These are phyloP conservation scores for Smallanthus sonchifolius DNA, from an alignment of 129 eudicot species.

Conservation along the genomic window DNA sequence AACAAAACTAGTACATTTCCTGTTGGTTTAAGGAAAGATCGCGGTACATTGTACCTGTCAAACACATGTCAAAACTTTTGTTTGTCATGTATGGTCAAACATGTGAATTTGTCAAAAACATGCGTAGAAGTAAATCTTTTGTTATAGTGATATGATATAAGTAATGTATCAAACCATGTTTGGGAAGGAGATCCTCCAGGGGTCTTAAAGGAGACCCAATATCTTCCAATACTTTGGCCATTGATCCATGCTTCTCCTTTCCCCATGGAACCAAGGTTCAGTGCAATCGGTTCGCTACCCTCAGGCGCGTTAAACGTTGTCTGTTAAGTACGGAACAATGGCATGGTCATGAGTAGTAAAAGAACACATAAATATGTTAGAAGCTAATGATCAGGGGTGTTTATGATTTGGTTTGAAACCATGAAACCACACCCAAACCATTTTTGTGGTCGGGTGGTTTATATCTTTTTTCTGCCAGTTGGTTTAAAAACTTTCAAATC, in stretches of 20 bases:
- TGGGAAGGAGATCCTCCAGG: conserved; percentile 62
- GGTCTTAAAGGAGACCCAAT: conserved; percentile 74
- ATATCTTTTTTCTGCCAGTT: no score
- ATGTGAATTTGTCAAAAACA: not conserved
- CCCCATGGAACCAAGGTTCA: conserved; percentile 85
- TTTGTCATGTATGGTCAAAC: not conserved
- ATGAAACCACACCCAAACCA: no score
- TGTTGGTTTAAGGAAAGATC: conserved; percentile 62
- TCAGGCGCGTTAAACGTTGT: conserved; percentile 62
- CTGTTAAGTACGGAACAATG: conserved; percentile 29
- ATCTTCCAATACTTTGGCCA: conserved; percentile 88
- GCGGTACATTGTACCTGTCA: conserved; percentile 71
- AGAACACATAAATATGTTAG: not conserved
- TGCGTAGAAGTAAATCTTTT: not conserved
- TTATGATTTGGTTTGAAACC: no score
- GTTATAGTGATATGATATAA: not conserved
- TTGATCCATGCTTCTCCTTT: conserved; percentile 94
- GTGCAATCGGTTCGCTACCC: conserved; percentile 54
- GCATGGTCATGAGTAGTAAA: not conserved
- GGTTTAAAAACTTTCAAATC: no score
- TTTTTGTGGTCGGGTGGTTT: no score
- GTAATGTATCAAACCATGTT: conserved; percentile 37
- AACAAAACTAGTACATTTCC: conserved; percentile 62
- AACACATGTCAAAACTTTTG: conserved; percentile 10
- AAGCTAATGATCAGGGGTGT: no score